Evolutionary conservation across 352 stramenopile species (phyloP).

Genomic region (Globisporangium spiculum): DNA sequence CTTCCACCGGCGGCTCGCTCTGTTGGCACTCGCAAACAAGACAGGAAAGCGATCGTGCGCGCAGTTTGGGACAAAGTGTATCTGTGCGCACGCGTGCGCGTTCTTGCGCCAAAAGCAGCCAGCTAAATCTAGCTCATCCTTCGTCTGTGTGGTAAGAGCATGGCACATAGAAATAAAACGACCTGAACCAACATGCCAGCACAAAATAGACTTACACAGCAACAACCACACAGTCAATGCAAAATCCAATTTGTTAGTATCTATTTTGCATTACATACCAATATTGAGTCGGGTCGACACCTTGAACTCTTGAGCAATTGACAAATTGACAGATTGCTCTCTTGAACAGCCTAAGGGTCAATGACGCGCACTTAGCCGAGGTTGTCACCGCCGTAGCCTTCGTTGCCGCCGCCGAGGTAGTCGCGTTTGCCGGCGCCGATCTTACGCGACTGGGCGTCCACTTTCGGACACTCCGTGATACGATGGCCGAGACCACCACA

Average conservation of each 20-base stretch:
- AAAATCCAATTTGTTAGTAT: background rate
- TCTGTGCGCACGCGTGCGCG: background rate
- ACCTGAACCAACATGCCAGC: background rate
- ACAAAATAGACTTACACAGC: background rate
- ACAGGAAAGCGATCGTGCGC: background rate
- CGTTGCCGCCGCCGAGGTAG: slow-evolving; percentile 90
- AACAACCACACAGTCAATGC: background rate
- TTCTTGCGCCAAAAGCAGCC: background rate
- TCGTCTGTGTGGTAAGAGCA: slow-evolving; percentile 1
- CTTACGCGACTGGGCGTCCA: slow-evolving; percentile 96
- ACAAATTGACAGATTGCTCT: background rate
- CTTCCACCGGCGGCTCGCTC: background rate
- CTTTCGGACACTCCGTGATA: slow-evolving; percentile 98
- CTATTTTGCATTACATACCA: slow-evolving; percentile 12
- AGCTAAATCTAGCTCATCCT: slow-evolving; percentile 6
- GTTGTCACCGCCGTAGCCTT: slow-evolving; percentile 94
- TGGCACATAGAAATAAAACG: slow-evolving; percentile 3
- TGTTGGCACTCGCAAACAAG: background rate
- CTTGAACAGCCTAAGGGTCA: background rate
- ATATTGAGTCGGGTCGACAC: background rate
- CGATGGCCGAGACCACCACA: slow-evolving; percentile 98
- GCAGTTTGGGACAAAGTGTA: background rate
- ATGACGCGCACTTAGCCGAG: slow-evolving; percentile 41
- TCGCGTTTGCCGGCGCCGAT: slow-evolving; percentile 92
- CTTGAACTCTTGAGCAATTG: background rate